A percentile compares a stretch with the other conserved stretches of the same genome.
These are phyloP conservation scores for Paramicrosporidium saccamoebae DNA, from an alignment of 371 early-diverging fungal species.

Conservation along the genomic window DNA sequence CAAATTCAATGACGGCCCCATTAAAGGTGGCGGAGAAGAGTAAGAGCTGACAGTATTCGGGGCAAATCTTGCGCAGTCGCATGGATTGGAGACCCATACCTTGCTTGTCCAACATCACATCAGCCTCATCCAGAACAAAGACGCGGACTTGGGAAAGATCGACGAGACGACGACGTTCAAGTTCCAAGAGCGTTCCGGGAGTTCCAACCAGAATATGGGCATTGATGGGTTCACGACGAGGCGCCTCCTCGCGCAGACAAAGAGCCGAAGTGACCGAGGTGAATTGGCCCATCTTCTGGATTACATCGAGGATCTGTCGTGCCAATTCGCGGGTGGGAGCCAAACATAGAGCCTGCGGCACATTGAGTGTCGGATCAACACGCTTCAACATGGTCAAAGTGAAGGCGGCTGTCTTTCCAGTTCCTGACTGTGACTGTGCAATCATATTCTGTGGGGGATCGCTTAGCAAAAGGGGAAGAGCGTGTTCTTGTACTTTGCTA, in stretches of 20 bases:
- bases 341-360: slow-evolving; percentile 54
- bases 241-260: slow-evolving; percentile 32
- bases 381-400: slow-evolving; percentile 53
- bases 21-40: slow-evolving; percentile 93
- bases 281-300: slow-evolving; percentile 52
- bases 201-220: slow-evolving; percentile 77
- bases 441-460: slow-evolving; percentile 46
- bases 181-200: slow-evolving; percentile 58
- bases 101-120: slow-evolving; percentile 65
- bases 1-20: slow-evolving; percentile 32
- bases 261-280: slow-evolving; percentile 28
- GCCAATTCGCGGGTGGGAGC: slow-evolving; percentile 92
- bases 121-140: slow-evolving; percentile 75
- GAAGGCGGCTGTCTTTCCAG: slow-evolving; percentile 95
- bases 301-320: slow-evolving; percentile 71
- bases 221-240: slow-evolving; percentile 10
- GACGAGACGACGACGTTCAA: slow-evolving; percentile 19
- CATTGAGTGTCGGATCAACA: slow-evolving; percentile 12
- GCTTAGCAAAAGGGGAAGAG: slow-evolving; percentile 46
- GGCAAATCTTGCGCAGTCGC: slow-evolving; percentile 31
- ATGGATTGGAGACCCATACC: slow-evolving; percentile 55
- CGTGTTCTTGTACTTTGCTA: slow-evolving; percentile 79
- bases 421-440: slow-evolving; percentile 53
- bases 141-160: slow-evolving; percentile 17
- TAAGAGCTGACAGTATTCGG: slow-evolving; percentile 30